These are phyloP conservation scores for Saitozyma sp. DNA, from an alignment of 768 basidiomycete species.

Conservation along the genomic window DNA sequence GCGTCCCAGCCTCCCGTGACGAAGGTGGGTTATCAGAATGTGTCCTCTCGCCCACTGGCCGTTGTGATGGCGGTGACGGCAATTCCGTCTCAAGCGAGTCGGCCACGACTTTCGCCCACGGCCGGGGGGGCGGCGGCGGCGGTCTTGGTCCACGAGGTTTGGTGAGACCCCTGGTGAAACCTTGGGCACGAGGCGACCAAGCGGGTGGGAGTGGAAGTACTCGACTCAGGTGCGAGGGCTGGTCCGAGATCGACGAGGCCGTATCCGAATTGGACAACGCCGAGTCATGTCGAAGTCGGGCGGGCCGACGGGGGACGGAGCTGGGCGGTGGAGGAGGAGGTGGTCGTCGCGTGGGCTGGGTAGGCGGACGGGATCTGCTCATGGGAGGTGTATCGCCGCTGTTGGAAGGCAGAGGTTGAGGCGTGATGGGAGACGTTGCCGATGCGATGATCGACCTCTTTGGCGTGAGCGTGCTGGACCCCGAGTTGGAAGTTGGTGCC, in stretches of 20 bases:
- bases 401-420: slow-evolving; percentile 15
- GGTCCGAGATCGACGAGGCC: slow-evolving; percentile 20
- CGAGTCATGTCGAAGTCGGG: slow-evolving; percentile 12
- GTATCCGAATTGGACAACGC: slow-evolving; percentile 12
- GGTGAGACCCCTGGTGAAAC: not conserved
- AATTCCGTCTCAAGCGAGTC: not conserved
- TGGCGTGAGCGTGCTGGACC: slow-evolving; percentile 8
- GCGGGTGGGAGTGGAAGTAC: not conserved
- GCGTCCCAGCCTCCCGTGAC: not conserved
- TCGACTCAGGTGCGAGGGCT: not conserved
- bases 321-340: slow-evolving; percentile 21
- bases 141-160: slow-evolving; percentile 22
- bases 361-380: slow-evolving; percentile 10
- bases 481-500: not conserved
- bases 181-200: not conserved
- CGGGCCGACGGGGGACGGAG: slow-evolving; percentile 5
- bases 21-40: slow-evolving; percentile 19
- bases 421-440: slow-evolving; percentile 31
- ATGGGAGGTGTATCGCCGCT: not conserved
- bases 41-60: slow-evolving; percentile 18
- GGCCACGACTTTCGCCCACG: slow-evolving; percentile 15
- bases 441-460: slow-evolving; percentile 22
- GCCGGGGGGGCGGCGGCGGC: slow-evolving; percentile 33
- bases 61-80: not conserved
- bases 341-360: slow-evolving; percentile 28